Evolutionary conservation across 2,329 filamentous ascomycete species (phyloP).

Genomic region (Epichloe brachyelytri): DNA sequence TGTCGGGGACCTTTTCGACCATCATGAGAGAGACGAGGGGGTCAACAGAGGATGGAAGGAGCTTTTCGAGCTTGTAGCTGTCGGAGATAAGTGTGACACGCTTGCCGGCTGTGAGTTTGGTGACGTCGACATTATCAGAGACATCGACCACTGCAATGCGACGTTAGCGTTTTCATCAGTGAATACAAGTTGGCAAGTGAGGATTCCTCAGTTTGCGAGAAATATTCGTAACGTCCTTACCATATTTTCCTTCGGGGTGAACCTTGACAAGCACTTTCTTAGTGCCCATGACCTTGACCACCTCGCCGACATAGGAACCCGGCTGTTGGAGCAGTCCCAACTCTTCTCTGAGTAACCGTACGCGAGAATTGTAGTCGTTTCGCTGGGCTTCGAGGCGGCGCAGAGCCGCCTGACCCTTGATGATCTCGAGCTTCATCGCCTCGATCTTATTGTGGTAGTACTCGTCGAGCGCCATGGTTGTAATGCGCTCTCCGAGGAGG

Average conservation of each 20-base stretch:
- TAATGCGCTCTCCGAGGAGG: background rate
- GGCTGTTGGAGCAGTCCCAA: constrained; percentile 92
- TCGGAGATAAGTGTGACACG: constrained; percentile 93
- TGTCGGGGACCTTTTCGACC: constrained; percentile 99
- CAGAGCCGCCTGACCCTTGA: constrained; percentile 92
- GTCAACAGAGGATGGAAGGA: constrained; percentile 94
- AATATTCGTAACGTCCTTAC: constrained; percentile 34
- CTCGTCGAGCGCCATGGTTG: constrained; percentile 90
- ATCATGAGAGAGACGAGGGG: constrained; percentile 99
- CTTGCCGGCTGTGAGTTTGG: constrained; percentile 94
- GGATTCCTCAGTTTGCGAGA: no score
- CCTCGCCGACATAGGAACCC: constrained; percentile 94
- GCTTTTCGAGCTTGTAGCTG: constrained; percentile 97
- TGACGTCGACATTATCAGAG: constrained; percentile 82
- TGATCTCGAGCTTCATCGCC: constrained; percentile 99
- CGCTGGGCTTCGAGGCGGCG: constrained; percentile 92
- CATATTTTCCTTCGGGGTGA: constrained; percentile 98
- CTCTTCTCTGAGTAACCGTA: constrained; percentile 88
- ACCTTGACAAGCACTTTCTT: constrained; percentile 99
- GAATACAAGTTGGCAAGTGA: background rate
- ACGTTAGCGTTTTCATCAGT: background rate
- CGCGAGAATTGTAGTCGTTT: constrained; percentile 98
- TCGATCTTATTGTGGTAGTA: constrained; percentile 99
- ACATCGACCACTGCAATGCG: constrained; percentile 71
- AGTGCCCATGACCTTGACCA: constrained; percentile 99